A percentile compares a stretch with the other conserved stretches of the same genome.
Conservation (phyloP, 208 protist genomes). For the Endotrypanum monterogeii region DNA sequence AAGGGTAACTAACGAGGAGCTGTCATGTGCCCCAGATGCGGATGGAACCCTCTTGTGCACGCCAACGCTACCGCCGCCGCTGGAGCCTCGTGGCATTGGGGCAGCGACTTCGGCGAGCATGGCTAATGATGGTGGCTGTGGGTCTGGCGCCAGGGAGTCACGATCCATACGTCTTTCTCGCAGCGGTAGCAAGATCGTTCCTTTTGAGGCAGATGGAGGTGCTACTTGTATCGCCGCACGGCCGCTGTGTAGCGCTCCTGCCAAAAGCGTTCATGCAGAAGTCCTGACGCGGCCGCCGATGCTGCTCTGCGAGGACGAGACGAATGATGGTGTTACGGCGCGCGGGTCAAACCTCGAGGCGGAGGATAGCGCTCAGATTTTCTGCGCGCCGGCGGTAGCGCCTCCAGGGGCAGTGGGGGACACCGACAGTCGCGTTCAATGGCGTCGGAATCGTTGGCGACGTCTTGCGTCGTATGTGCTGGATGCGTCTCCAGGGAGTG, state of each 20-base stretch:
- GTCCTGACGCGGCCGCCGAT: neutral
- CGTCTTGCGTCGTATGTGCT: slow-evolving; percentile 13
- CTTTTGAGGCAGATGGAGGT: neutral
- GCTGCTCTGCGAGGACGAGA: slow-evolving; percentile 4
- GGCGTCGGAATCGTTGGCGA: slow-evolving; percentile 16
- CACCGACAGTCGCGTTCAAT: neutral
- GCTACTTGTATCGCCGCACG: neutral
- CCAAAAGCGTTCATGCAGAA: neutral
- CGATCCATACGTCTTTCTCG: neutral
- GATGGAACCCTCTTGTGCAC: neutral
- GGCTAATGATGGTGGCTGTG: neutral
- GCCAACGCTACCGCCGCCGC: neutral
- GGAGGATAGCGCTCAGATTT: neutral
- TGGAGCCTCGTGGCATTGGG: neutral
- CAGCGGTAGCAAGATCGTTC: neutral
- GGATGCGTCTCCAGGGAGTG: slow-evolving; percentile 21
- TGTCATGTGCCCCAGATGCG: neutral
- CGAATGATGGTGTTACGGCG: neutral
- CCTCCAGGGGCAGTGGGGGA: neutral
- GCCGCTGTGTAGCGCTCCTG: neutral
- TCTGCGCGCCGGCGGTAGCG: neutral
- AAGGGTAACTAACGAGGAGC: neutral
- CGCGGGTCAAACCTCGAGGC: neutral
- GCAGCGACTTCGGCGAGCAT: neutral
- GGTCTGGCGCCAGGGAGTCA: neutral